Base-by-base conservation (phyloP, 257 asterid genomes). In the Thymus quinquecostatus region DNA sequence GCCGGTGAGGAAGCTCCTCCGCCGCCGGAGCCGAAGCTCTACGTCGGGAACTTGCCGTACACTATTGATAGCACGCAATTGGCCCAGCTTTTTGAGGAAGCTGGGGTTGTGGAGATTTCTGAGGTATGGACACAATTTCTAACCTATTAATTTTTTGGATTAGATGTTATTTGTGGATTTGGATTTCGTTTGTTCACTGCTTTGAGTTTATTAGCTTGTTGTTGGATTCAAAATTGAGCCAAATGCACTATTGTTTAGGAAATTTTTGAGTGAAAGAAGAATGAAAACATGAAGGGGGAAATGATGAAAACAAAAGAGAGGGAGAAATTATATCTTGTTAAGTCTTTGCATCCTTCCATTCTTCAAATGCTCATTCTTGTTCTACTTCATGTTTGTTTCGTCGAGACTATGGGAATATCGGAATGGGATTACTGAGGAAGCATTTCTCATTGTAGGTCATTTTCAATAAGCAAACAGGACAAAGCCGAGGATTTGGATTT, bases 401-500 rank as follows among this genome's bases (percentile, higher is more conserved):
- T 28, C 6, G 38, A 62, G 41, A 21, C 43, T 5, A 10, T n/a
- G 38, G 38, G 7, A 30, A 11, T 3, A 10, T 30, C 33, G 33
- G 6, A 38, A 45, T 64, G 56, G 28, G 50, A 43, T 36, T 1
- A 4, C 41, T 40, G 54, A 76, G 69, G 27, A 27, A 50, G 29
- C 64, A 8, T 41, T 78, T 47, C 49, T 59, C 2, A 5, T 75
- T 77, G 77, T 78, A 92, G 98, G 96, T 92, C 62, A 87, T 92
- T 75, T 89, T 86, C 75, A 89, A 87, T 45, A 89, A 96, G 83
- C 92, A 89, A 28, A 88, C 96, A 5, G 96, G 85, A 64, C 88
- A 76, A 84, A 92, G 98, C 74, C 88, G 98, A 28, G 98, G 98
- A 4, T 92, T 92, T 2, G 98, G 96, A 66, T 92, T 92, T 72